Percentiles rank a stretch among this genome's conserved stretches.
phyloP scores from a whole-genome alignment of 495 filamentous ascomycete genomes.

The Hypoxylon lienhwacheense region DNA sequence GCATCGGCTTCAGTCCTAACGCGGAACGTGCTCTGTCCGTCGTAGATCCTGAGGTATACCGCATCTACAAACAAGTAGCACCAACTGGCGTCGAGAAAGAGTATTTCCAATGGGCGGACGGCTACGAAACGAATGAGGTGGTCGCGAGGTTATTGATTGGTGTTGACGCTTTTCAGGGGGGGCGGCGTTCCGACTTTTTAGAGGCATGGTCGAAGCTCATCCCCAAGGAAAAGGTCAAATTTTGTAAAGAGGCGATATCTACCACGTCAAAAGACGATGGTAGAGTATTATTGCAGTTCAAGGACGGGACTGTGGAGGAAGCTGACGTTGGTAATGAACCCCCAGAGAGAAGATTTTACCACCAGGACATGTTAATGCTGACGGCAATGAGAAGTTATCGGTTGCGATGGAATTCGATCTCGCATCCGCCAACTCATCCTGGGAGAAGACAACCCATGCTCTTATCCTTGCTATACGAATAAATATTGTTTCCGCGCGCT shows the following conservation, averaged over 20 bases:
- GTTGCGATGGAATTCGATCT: constrained; percentile 51
- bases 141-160: constrained; percentile 43
- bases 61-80: constrained; percentile 42
- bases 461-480: constrained; percentile 40
- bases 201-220: constrained; percentile 46
- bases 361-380: background rate
- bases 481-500: constrained; percentile 51
- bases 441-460: constrained; percentile 34
- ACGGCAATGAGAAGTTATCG: constrained; percentile 39
- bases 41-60: constrained; percentile 46
- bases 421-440: constrained; percentile 43
- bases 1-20: constrained; percentile 62
- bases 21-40: constrained; percentile 57
- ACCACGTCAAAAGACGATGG: constrained; percentile 12
- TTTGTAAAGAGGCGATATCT: constrained; percentile 38
- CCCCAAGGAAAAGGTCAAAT: constrained; percentile 28
- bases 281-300: constrained; percentile 38
- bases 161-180: constrained; percentile 47
- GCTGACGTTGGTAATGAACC: constrained; percentile 39
- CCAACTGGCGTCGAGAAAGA: constrained; percentile 43
- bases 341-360: background rate
- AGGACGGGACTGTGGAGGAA: constrained; percentile 38
- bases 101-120: constrained; percentile 51
- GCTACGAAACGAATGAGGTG: constrained; percentile 35
- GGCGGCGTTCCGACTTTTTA: constrained; percentile 46